Evolutionary conservation across 2,329 filamentous ascomycete species (phyloP).

Genomic region (Alternaria conjuncta): DNA sequence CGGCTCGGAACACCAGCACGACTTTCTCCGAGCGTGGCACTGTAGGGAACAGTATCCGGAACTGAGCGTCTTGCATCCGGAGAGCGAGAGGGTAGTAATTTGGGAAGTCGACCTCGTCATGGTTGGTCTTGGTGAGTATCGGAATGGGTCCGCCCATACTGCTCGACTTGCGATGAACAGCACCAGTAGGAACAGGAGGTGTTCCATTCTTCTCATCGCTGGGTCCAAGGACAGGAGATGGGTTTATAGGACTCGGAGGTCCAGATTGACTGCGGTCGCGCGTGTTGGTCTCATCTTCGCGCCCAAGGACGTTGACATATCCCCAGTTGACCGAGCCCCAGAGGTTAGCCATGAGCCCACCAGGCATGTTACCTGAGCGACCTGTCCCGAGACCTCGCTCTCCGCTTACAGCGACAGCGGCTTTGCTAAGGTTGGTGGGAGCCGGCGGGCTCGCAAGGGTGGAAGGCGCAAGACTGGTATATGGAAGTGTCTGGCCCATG

Average conservation of each 20-base stretch:
- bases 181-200: constrained; percentile 16
- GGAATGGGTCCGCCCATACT: constrained; percentile 56
- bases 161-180: constrained; percentile 62
- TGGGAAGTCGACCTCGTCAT: constrained; percentile 65
- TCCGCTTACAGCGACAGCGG: constrained; percentile 79
- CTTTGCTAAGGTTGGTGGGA: constrained; percentile 83
- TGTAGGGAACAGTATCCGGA: constrained; percentile 86
- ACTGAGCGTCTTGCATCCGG: constrained; percentile 88
- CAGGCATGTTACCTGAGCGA: constrained; percentile 72
- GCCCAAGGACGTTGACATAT: constrained; percentile 66
- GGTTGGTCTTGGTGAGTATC: constrained; percentile 21
- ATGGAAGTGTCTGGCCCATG: constrained; percentile 54
- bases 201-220: constrained; percentile 23
- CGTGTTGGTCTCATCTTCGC: constrained; percentile 55
- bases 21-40: constrained; percentile 80
- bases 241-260: constrained; percentile 43
- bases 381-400: constrained; percentile 73
- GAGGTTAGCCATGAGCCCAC: constrained; percentile 87
- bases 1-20: constrained; percentile 89
- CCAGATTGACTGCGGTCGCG: constrained; percentile 41
- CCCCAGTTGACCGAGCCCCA: constrained; percentile 92
- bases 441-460: constrained; percentile 85
- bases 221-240: constrained; percentile 26
- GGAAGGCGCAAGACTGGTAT: constrained; percentile 75
- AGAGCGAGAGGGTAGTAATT: constrained; percentile 81